Base-by-base conservation (phyloP, 306 rosid genomes). In the Casuarina glauca region DNA sequence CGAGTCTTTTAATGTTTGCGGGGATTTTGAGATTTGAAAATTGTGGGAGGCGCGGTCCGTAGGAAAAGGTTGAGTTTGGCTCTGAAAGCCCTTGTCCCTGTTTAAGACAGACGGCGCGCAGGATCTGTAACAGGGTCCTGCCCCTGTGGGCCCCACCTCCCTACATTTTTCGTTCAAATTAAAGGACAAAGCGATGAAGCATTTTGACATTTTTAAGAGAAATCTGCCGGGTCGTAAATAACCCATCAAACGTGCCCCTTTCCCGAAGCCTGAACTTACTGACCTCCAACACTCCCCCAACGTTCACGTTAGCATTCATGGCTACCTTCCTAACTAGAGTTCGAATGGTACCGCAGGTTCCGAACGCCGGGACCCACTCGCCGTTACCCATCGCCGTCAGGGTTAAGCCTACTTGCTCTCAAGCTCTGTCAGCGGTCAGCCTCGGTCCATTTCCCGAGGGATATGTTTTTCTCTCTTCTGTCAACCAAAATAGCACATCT, bases 171-270 rank as follows among this genome's bases (percentile, higher is more conserved):
- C 0, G 35, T 49, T 76, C 45, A 43, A 66, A 81, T 71, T 76
- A 81, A 81, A 81, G 55, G 60, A 43, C n/a, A 62, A 58, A 58
- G 64, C 12, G 32, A 9, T 1, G 64, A 58, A 26, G 32, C 32
- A 26, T 26, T 26, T 26, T 26, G 32, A 26, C 32, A 26, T 26
- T 26, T 26, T 26, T 26, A 64, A 6, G 13, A 52, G 61, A 73
- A 69, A 61, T 17, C 9, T 81, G 60, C 83, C 85, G 63, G 62
- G 77, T 54, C 42, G 86, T 76, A 82, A 88, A 85, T 83, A 63
- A 74, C n/a, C 39, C 57, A 8, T 75, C 13, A 10, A 76, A 66
- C 70, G 44, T 79, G 80, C 57, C 72, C 2, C n/a, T n/a, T 79
- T 62, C 54, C 72, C 44, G 55, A 20, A 69, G 73, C 82, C 72